Evolutionary conservation across 306 rosid genomes (phyloP).

Genomic region (Benincasa hispida): DNA sequence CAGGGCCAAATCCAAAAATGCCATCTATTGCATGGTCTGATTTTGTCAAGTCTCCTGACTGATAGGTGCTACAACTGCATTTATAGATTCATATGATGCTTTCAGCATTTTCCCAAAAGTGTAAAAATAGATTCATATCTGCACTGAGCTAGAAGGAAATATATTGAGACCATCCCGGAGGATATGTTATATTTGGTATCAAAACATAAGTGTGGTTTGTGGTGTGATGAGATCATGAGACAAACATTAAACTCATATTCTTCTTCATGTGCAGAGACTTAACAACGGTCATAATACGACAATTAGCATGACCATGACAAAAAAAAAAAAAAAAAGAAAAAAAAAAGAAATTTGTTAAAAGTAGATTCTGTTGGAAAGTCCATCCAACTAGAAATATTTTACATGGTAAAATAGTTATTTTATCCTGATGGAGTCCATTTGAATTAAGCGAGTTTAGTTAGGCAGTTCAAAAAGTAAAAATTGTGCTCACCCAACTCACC

Average conservation of each 20-base stretch:
- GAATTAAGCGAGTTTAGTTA: background rate
- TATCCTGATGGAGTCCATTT: background rate
- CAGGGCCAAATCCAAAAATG: conserved; percentile 90
- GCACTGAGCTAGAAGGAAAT: conserved; percentile 3
- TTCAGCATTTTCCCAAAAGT: conserved; percentile 9
- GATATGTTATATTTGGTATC: background rate
- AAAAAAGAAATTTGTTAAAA: too few species aligned
- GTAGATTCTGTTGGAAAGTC: background rate
- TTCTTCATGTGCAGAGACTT: background rate
- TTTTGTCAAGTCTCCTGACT: conserved; percentile 74
- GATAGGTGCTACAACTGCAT: conserved; percentile 80
- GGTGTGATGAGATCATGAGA: background rate
- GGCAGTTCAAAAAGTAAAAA: background rate
- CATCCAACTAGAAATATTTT: background rate
- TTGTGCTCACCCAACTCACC: conserved; percentile 40
- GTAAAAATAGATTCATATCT: background rate
- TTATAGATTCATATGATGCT: conserved; percentile 18
- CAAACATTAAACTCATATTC: background rate
- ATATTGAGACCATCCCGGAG: background rate
- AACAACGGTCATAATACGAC: background rate
- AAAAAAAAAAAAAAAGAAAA: too few species aligned
- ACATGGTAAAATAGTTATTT: background rate
- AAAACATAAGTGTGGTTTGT: background rate
- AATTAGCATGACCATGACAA: background rate
- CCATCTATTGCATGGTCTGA: conserved; percentile 90